phyloP scores from a whole-genome alignment of 2,329 filamentous ascomycete genomes.

The Ilyonectria sp. region DNA sequence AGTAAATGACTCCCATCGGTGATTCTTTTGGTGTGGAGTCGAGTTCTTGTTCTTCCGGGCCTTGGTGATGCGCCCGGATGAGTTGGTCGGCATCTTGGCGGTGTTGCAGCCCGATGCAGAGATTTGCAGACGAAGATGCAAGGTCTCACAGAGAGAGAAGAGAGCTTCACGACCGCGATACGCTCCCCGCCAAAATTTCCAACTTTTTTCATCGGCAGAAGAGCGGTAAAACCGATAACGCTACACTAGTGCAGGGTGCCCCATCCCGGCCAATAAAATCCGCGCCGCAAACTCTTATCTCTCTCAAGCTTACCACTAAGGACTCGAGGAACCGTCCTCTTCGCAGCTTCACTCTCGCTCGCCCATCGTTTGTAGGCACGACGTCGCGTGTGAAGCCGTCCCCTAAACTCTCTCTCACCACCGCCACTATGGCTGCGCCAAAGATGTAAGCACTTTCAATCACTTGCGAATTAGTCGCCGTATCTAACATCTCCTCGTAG shows the following conservation, averaged over 20 bases:
- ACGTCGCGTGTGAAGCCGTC: slow-evolving; percentile 27
- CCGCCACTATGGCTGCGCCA: slow-evolving; percentile 59
- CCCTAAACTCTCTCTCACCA: slow-evolving; percentile 18
- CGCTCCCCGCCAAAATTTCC: slow-evolving; percentile 50
- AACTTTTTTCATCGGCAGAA: slow-evolving; percentile 54
- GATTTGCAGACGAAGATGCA: slow-evolving; percentile 41
- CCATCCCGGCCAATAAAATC: slow-evolving; percentile 50
- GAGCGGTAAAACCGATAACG: slow-evolving; percentile 56
- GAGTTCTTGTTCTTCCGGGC: slow-evolving; percentile 78
- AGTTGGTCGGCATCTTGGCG: slow-evolving; percentile 72
- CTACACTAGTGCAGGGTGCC: slow-evolving; percentile 25
- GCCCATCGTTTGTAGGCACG: slow-evolving; percentile 27
- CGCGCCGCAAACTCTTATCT: slow-evolving; percentile 54
- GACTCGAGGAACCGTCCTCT: slow-evolving; percentile 12
- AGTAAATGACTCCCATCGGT: slow-evolving; percentile 93
- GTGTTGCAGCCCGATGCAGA: slow-evolving; percentile 46
- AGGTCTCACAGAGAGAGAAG: slow-evolving; percentile 37
- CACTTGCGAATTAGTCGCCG: background rate
- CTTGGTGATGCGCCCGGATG: slow-evolving; percentile 78
- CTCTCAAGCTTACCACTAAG: slow-evolving; percentile 1
- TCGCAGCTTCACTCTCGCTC: slow-evolving; percentile 14
- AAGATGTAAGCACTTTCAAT: slow-evolving; percentile 60
- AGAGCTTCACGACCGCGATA: slow-evolving; percentile 41
- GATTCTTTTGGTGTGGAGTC: slow-evolving; percentile 84
- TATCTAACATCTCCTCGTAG: slow-evolving; percentile 50